Percentiles rank a stretch among this genome's conserved stretches.
These are phyloP conservation scores for Arabidopsis hybrid DNA, from an alignment of 441 rosid genomes.

Conservation along the genomic window DNA sequence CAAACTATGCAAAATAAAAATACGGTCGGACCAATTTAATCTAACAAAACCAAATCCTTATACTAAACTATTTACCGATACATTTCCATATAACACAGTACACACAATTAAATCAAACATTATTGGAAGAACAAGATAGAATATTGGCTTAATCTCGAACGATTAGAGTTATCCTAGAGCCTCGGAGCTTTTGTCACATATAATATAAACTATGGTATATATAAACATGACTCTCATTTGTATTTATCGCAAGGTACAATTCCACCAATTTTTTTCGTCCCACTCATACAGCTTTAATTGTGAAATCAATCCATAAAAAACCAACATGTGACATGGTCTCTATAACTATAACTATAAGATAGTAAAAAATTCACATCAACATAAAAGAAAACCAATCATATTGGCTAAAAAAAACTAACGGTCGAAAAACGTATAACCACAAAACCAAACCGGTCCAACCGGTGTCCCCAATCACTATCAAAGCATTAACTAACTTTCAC, in stretches of 20 bases:
- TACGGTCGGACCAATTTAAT: conserved; percentile 27
- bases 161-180: neutral
- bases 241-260: conserved; percentile 15
- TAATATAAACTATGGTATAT: neutral
- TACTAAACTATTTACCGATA: neutral
- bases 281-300: conserved; percentile 2
- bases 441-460: conserved; percentile 42
- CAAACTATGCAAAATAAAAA: conserved; percentile 4
- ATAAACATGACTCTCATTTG: neutral
- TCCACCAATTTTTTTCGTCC: conserved; percentile 17
- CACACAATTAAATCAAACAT: neutral
- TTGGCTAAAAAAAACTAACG: conserved; percentile 10
- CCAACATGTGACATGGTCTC: conserved; percentile 44
- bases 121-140: neutral
- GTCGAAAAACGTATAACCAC: conserved; percentile 21
- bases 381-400: neutral
- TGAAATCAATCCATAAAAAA: conserved; percentile 6
- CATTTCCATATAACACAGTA: neutral
- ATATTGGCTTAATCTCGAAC: neutral
- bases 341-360: neutral
- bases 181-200: neutral
- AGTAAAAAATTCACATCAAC: neutral
- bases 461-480: conserved; percentile 44
- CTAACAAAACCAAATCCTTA: neutral
- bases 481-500: conserved; percentile 44